Percentiles rank a stretch among this genome's conserved stretches.
phyloP scores from a whole-genome alignment of 768 basidiomycete genomes.

The Melanogaster broomeanus region DNA sequence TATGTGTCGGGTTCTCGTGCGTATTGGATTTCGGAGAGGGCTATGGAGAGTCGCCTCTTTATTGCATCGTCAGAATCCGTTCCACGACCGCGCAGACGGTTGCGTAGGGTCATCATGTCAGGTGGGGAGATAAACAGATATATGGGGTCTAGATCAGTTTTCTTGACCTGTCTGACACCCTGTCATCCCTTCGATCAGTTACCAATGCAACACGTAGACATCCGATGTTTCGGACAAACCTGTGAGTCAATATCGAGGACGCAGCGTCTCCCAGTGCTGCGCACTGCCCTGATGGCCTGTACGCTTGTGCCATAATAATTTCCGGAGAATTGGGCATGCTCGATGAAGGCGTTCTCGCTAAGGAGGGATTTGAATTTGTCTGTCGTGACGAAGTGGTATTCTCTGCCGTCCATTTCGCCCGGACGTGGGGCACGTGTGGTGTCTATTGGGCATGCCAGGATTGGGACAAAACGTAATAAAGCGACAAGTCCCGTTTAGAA shows the following conservation, averaged over 20 bases:
- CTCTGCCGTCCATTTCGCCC: constrained; percentile 78
- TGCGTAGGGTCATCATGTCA: constrained; percentile 64
- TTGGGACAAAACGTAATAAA: background rate
- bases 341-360: constrained; percentile 77
- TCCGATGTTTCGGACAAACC: constrained; percentile 48
- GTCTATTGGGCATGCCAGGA: constrained; percentile 49
- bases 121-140: constrained; percentile 95
- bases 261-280: constrained; percentile 72
- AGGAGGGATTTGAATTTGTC: constrained; percentile 76
- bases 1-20: constrained; percentile 75
- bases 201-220: constrained; percentile 1
- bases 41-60: constrained; percentile 73
- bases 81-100: constrained; percentile 75
- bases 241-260: constrained; percentile 97
- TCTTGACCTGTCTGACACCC: constrained; percentile 93
- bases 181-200: constrained; percentile 31
- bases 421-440: constrained; percentile 85
- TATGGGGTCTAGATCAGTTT: constrained; percentile 77
- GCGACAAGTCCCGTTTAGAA: background rate
- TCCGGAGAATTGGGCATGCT: constrained; percentile 90
- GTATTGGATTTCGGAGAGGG: constrained; percentile 79
- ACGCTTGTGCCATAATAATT: constrained; percentile 94
- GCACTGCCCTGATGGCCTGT: constrained; percentile 69
- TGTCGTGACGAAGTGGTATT: constrained; percentile 82
- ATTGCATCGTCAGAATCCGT: constrained; percentile 80